These are phyloP conservation scores for Blastobotrys petasosporus DNA, from an alignment of 1,139 yeast species.

Conservation along the genomic window DNA sequence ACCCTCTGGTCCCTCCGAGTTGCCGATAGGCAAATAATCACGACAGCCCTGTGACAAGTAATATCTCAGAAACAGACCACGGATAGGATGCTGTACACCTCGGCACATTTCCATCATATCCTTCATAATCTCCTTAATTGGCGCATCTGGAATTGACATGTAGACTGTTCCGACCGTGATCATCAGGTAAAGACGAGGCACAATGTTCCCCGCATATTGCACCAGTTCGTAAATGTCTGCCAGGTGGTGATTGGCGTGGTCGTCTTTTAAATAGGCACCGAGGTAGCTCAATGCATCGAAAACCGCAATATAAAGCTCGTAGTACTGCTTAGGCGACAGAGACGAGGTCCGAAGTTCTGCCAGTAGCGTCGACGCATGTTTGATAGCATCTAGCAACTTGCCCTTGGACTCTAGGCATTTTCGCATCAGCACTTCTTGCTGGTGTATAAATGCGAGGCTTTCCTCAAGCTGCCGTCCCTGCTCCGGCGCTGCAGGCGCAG, in stretches of 20 bases:
- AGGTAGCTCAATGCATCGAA: conserved; percentile 77
- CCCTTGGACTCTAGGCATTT: conserved; percentile 62
- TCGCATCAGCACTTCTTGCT: conserved; percentile 72
- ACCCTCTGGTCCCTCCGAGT: conserved; percentile 34
- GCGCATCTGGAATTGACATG: conserved; percentile 72
- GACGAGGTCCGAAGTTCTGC: conserved; percentile 74
- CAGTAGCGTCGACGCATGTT: conserved; percentile 78
- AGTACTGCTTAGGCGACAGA: conserved; percentile 85
- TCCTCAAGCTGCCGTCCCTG: conserved; percentile 40
- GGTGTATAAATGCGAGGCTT: conserved; percentile 53
- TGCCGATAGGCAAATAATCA: conserved; percentile 51
- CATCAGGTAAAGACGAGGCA: conserved; percentile 91
- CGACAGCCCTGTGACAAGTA: conserved; percentile 82
- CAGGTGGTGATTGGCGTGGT: conserved; percentile 68
- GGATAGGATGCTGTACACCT: conserved; percentile 93
- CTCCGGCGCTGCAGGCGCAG: conserved; percentile 12
- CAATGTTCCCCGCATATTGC: conserved; percentile 86
- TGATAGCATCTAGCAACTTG: conserved; percentile 78
- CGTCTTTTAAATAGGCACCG: conserved; percentile 57
- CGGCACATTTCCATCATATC: conserved; percentile 98
- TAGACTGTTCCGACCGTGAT: conserved; percentile 90
- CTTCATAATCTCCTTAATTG: conserved; percentile 79
- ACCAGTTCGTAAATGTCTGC: conserved; percentile 92
- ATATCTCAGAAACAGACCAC: conserved; percentile 81
- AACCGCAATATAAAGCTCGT: conserved; percentile 79